Conservation (phyloP, 495 filamentous ascomycete species). For the Lentithecium fluviatile region DNA sequence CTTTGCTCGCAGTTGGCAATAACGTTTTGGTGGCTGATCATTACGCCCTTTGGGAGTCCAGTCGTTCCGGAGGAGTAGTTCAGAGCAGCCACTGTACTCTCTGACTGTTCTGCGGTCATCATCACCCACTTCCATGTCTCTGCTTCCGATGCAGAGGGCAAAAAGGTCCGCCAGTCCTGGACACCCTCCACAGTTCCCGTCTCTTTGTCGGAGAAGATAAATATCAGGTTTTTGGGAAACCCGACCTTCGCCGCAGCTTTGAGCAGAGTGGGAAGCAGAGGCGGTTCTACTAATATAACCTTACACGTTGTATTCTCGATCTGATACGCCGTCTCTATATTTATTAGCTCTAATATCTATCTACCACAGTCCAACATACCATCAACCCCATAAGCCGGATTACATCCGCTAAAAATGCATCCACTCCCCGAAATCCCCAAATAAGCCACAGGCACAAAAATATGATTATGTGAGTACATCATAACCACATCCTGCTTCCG, state of each 20-base stretch:
- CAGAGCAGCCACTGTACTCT: slow-evolving; percentile 45
- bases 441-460: slow-evolving; percentile 51
- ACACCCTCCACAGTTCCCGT: slow-evolving; percentile 39
- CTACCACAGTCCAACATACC: slow-evolving; percentile 20
- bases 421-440: slow-evolving; percentile 48
- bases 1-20: slow-evolving; percentile 45
- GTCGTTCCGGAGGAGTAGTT: slow-evolving; percentile 53
- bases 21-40: slow-evolving; percentile 46
- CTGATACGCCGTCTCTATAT: slow-evolving; percentile 38
- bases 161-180: slow-evolving; percentile 52
- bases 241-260: slow-evolving; percentile 48
- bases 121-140: slow-evolving; percentile 49
- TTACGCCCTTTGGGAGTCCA: slow-evolving; percentile 47
- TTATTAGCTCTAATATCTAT: background rate
- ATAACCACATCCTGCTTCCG: slow-evolving; percentile 47
- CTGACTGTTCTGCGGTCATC: slow-evolving; percentile 41
- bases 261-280: slow-evolving; percentile 39
- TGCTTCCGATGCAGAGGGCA: slow-evolving; percentile 49
- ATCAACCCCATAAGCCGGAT: slow-evolving; percentile 41
- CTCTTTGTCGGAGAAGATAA: slow-evolving; percentile 52
- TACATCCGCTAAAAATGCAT: slow-evolving; percentile 45
- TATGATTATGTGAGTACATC: slow-evolving; percentile 50
- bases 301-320: slow-evolving; percentile 45
- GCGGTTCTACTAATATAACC: slow-evolving; percentile 44
- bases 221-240: slow-evolving; percentile 48